Evolutionary conservation across 352 stramenopile genomes (phyloP).

Genomic region (Pythium monospermum): DNA sequence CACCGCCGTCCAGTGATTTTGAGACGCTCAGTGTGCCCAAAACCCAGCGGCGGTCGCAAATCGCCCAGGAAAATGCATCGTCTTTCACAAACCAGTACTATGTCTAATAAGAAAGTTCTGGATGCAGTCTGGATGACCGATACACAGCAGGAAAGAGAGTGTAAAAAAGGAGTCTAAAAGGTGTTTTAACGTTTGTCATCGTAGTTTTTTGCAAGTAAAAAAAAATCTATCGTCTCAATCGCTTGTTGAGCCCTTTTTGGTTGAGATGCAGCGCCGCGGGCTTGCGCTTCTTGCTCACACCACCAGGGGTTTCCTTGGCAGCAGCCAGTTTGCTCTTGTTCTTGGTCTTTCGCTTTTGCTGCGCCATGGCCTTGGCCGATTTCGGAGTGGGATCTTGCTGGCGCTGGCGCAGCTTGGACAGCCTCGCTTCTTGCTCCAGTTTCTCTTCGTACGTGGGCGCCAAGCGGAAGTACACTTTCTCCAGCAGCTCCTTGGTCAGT

Average conservation of each 20-base stretch:
- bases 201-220: neutral
- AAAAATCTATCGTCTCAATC: conserved; percentile 18
- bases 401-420: conserved; percentile 32
- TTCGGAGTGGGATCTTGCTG: conserved; percentile 19
- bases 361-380: conserved; percentile 12
- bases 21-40: conserved; percentile 20
- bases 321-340: conserved; percentile 23
- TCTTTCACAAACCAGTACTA: conserved; percentile 24
- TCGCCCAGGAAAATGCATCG: conserved; percentile 18
- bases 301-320: conserved; percentile 17
- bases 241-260: conserved; percentile 23
- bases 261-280: conserved; percentile 13
- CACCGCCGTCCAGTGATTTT: conserved; percentile 9
- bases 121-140: too few species aligned
- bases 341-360: conserved; percentile 38
- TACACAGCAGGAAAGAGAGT: too few species aligned
- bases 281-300: neutral
- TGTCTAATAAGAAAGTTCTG: too few species aligned
- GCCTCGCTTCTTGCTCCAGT: conserved; percentile 23
- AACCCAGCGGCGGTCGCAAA: conserved; percentile 18
- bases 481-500: conserved; percentile 56
- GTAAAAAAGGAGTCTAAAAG: too few species aligned
- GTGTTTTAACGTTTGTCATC: too few species aligned
- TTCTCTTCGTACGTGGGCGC: conserved; percentile 54
- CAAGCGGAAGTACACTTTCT: conserved; percentile 62